Evolutionary conservation across 139 green algal genomes (phyloP), one percentile per base, ranked within the genome.

Genomic region (Penium margaritaceum): DNA sequence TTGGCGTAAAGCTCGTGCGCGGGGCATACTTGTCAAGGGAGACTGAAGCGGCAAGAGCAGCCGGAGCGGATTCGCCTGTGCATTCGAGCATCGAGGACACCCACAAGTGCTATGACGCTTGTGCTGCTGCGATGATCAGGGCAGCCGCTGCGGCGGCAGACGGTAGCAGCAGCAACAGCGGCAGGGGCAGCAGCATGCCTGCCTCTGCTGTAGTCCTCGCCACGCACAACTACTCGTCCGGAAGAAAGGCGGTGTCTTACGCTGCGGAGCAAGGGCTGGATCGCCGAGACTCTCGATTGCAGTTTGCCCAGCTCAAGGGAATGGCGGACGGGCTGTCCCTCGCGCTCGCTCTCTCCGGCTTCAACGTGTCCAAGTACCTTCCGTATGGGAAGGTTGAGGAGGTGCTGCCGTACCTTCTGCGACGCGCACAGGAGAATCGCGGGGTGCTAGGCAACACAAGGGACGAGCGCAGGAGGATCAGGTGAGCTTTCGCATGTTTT

Each of bases 141-240:
- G 66, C 39, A 37, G 61, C 32, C 2, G 62, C 30, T 0, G 5
- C 15, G 1, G 36, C 34, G n/a, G 27, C 47, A n/a, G n/a, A n/a
- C n/a, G n/a, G n/a, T n/a, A n/a, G n/a, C n/a, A n/a, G n/a, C n/a
- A n/a, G n/a, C n/a, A n/a, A n/a, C n/a, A n/a, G n/a, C n/a, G n/a
- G n/a, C n/a, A 63, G 35, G 32, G 63, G 35, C 12, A 33, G 21
- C n/a, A 70, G 12, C 0, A 39, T 37, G 1, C 41, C 33, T 14
- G 33, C 35, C 6, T 27, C 64, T 36, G 43, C 30, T 29, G 63
- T 78, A 29, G 27, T 80, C 29, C 35, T 80, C 21, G 73, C 73
- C n/a, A 80, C 73, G 0, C 73, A 80, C 57, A 80, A 80, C 24
- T 72, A 76, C n/a, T n/a, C n/a, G n/a, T n/a, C n/a, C n/a, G n/a